Conservation (phyloP, 192 early-diverging fungal species). For the Umbelopsis sp. region DNA sequence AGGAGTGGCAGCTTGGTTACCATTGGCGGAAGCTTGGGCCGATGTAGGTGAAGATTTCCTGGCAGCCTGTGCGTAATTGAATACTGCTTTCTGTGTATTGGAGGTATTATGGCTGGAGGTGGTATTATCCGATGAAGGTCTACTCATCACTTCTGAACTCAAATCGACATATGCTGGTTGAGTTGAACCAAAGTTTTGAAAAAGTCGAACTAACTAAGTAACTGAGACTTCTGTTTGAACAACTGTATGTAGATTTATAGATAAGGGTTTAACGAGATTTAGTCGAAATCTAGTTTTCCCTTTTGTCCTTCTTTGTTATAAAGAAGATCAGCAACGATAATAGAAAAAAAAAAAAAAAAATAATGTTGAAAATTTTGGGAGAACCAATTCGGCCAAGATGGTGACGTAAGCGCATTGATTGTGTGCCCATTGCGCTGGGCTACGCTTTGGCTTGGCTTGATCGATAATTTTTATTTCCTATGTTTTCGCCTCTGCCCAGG, state of each 20-base stretch:
- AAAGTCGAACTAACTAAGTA: no score
- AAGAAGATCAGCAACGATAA: constrained; percentile 21
- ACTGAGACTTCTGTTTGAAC: not conserved
- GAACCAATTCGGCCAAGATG: not conserved
- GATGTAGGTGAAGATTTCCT: constrained; percentile 26
- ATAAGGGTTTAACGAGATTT: no score
- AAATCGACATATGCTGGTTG: constrained; percentile 12
- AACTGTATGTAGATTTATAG: not conserved
- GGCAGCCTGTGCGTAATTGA: constrained; percentile 43
- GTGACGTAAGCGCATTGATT: constrained; percentile 10
- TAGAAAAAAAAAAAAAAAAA: constrained; percentile 15
- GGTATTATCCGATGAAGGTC: constrained; percentile 23
- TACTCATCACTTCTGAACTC: constrained; percentile 22
- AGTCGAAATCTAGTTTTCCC: not conserved
- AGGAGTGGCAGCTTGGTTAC: not conserved
- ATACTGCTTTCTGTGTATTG: constrained; percentile 30
- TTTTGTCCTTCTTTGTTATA: not conserved
- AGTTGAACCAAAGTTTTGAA: constrained; percentile 12
- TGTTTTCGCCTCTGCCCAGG: not conserved
- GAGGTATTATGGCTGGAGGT: constrained; percentile 20
- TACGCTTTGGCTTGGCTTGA: no score
- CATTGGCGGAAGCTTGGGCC: not conserved
- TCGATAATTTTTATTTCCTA: not conserved
- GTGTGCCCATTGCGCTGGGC: no score
- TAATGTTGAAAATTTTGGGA: constrained; percentile 16